phyloP scores from a whole-genome alignment of 169 alveolate genomes.

The Plasmodium inui region DNA sequence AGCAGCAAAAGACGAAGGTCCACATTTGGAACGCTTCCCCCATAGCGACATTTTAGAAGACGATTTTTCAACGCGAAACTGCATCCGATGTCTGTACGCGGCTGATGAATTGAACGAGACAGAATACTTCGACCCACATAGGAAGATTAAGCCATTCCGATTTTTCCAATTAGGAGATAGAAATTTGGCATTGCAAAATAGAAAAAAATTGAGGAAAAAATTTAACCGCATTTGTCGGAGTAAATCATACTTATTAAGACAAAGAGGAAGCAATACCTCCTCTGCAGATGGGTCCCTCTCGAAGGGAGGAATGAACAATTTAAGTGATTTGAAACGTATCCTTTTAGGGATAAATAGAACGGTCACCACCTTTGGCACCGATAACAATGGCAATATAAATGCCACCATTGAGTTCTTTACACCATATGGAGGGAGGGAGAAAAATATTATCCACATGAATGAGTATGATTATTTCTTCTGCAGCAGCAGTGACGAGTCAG shows the following conservation, averaged over 20 bases:
- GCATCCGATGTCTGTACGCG: slow-evolving; percentile 19
- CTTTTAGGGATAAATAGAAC: neutral
- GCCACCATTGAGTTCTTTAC: slow-evolving; percentile 4
- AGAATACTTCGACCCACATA: neutral
- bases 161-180: neutral
- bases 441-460: neutral
- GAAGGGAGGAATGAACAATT: neutral
- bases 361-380: slow-evolving; percentile 26
- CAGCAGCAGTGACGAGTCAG: neutral
- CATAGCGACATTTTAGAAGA: neutral
- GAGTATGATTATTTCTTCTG: slow-evolving; percentile 39
- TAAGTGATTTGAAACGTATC: neutral
- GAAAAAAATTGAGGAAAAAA: slow-evolving; percentile 2
- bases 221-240: neutral
- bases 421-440: neutral
- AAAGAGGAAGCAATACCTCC: neutral
- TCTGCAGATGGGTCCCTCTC: neutral
- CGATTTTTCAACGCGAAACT: neutral
- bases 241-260: neutral
- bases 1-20: neutral
- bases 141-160: slow-evolving; percentile 13
- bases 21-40: neutral
- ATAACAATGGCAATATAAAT: slow-evolving; percentile 4
- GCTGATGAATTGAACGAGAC: slow-evolving; percentile 24
- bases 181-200: slow-evolving; percentile 6